Percentiles rank a stretch among this genome's conserved stretches.
phyloP scores from a whole-genome alignment of 148 eudicot genomes.

The Rhododendron griersonianum region DNA sequence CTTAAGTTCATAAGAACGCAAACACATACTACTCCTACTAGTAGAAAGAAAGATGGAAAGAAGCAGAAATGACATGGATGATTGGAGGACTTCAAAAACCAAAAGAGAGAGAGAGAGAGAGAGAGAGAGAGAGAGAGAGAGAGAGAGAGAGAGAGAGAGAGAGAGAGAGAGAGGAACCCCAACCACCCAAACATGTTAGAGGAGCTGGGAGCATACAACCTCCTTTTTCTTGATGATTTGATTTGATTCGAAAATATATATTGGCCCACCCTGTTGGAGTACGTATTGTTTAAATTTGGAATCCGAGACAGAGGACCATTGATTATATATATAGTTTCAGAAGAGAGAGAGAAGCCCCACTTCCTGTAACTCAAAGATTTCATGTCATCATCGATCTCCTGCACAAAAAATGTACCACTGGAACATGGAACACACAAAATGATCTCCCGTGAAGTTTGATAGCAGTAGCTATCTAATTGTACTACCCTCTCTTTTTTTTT shows the following conservation, averaged over 20 bases:
- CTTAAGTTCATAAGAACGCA: too few relatives aligned
- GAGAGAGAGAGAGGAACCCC: not conserved
- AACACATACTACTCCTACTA: too few relatives aligned
- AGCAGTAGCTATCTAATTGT: too few relatives aligned
- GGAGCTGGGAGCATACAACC: not conserved
- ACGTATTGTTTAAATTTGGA: not conserved
- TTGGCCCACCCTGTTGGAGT: not conserved
- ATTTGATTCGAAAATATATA: not conserved
- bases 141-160: too few relatives aligned
- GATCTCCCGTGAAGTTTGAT: too few relatives aligned
- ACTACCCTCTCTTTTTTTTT: too few relatives aligned
- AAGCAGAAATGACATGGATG: not conserved
- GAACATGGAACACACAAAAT: too few relatives aligned
- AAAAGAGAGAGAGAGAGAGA: too few relatives aligned
- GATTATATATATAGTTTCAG: not conserved
- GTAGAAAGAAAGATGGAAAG: not conserved
- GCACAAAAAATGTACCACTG: not conserved
- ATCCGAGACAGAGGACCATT: not conserved
- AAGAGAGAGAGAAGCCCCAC: not conserved
- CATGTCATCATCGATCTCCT: not conserved
- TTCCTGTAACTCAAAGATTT: not conserved
- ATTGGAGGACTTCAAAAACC: not conserved
- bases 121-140: too few relatives aligned
- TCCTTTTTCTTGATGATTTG: not conserved
- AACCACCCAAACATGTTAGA: constrained; percentile 6